Conservation (phyloP, 208 protist genomes). For the Acanthamoeba triangularis region DNA sequence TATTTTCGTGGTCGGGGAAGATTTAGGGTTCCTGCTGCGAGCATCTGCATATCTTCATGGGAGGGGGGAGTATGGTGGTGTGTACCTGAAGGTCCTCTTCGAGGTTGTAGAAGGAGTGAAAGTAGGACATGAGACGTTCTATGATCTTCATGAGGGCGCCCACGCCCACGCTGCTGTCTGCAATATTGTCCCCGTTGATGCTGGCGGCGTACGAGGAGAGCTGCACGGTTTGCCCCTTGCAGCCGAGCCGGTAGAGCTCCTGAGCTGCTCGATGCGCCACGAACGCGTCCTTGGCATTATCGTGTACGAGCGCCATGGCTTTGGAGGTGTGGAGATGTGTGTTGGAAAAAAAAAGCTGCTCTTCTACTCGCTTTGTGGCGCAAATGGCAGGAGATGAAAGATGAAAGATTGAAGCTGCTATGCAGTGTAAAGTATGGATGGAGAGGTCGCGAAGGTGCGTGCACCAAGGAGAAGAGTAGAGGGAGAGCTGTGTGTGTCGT, state of each 20-base stretch:
- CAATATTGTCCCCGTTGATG: not conserved
- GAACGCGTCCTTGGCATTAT: not conserved
- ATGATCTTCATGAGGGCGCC: not conserved
- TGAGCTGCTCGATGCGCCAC: not conserved
- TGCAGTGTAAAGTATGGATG: not conserved
- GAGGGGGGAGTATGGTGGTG: not conserved
- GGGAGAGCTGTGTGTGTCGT: not conserved
- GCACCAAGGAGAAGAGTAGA: not conserved
- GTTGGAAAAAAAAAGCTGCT: not conserved
- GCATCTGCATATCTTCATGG: not conserved
- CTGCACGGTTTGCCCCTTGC: not conserved
- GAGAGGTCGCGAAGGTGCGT: not conserved
- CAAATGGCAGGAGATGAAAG: not conserved
- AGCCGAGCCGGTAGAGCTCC: not conserved
- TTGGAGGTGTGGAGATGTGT: not conserved
- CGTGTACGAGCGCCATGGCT: constrained; percentile 33
- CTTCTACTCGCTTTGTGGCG: not conserved
- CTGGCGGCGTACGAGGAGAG: not conserved
- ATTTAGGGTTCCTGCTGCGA: not conserved
- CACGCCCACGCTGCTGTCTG: not conserved
- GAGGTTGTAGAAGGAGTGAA: not conserved
- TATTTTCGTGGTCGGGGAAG: no score
- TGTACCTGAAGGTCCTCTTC: constrained; percentile 9
- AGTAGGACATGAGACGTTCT: constrained; percentile 1
- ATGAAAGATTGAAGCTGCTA: not conserved